phyloP scores from a whole-genome alignment of 176 grass and related monocot genomes.

The Panicum miliaceum region DNA sequence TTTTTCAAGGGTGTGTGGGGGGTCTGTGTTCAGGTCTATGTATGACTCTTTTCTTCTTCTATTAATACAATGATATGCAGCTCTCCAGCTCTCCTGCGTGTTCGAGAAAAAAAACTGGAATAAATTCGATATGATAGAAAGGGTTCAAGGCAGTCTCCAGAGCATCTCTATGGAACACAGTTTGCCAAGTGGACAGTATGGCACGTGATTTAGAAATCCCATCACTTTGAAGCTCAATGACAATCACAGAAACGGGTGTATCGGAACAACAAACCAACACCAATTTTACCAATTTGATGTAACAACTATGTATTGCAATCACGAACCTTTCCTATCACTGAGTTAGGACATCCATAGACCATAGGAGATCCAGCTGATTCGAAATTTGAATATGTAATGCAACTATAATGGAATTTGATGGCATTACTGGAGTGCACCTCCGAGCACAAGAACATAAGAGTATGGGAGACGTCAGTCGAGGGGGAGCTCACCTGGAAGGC shows the following conservation, averaged over 20 bases:
- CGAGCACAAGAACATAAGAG: neutral
- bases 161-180: neutral
- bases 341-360: neutral
- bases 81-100: no score
- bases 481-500: constrained; percentile 51
- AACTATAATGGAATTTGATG: neutral
- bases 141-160: neutral
- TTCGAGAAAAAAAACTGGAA: no score
- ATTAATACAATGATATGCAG: no score
- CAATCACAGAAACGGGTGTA: neutral
- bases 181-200: neutral
- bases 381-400: neutral
- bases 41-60: no score
- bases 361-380: neutral
- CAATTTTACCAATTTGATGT: neutral
- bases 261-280: neutral
- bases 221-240: neutral
- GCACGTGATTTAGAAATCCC: neutral
- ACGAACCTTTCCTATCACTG: neutral
- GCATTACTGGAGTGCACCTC: neutral
- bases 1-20: no score
- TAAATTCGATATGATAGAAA: neutral
- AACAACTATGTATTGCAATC: neutral
- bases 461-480: neutral
- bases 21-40: no score